Conservation (phyloP, 2,329 filamentous ascomycete species). For the Diaporthe sp. region DNA sequence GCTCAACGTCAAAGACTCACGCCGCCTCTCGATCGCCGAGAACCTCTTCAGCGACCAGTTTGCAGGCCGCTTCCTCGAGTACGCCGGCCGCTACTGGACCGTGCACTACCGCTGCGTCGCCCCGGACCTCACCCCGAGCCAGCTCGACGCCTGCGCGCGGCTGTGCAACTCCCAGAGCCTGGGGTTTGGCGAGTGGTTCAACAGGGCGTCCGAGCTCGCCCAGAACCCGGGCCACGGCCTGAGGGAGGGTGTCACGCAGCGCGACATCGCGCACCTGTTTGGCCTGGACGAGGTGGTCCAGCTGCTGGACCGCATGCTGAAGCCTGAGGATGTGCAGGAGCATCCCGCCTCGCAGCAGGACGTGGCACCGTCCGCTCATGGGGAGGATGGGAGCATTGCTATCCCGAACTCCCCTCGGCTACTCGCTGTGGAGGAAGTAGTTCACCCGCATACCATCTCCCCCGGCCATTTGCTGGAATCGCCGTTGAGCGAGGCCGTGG, state of each 20-base stretch:
- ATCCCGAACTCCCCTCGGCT: conserved; percentile 3
- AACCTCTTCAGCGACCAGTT: conserved; percentile 21
- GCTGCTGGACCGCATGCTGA: conserved; percentile 20
- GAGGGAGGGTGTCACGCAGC: conserved; percentile 18
- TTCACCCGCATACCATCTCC: conserved; percentile 24
- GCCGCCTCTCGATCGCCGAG: conserved; percentile 3
- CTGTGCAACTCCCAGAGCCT: conserved; percentile 23
- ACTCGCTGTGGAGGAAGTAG: neutral
- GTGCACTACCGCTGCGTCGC: conserved; percentile 3
- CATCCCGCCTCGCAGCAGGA: neutral
- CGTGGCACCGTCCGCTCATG: neutral
- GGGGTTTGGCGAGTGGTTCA: conserved; percentile 19
- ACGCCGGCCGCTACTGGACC: conserved; percentile 18
- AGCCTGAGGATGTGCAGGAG: neutral
- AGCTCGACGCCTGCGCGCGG: conserved; percentile 18
- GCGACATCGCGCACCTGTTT: conserved; percentile 4
- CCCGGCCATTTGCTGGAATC: conserved; percentile 18
- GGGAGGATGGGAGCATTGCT: neutral
- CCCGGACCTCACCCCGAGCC: neutral
- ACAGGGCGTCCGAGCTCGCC: conserved; percentile 7
- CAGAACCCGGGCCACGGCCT: conserved; percentile 2
- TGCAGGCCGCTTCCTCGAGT: conserved; percentile 11
- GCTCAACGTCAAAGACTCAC: conserved; percentile 1
- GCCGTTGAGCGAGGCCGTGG: conserved; percentile 24
- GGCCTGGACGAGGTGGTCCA: conserved; percentile 9